Percentiles rank a stretch among this genome's conserved stretches.
phyloP scores from a whole-genome alignment of 1,139 yeast species.

The Pichiaceae sp. region DNA sequence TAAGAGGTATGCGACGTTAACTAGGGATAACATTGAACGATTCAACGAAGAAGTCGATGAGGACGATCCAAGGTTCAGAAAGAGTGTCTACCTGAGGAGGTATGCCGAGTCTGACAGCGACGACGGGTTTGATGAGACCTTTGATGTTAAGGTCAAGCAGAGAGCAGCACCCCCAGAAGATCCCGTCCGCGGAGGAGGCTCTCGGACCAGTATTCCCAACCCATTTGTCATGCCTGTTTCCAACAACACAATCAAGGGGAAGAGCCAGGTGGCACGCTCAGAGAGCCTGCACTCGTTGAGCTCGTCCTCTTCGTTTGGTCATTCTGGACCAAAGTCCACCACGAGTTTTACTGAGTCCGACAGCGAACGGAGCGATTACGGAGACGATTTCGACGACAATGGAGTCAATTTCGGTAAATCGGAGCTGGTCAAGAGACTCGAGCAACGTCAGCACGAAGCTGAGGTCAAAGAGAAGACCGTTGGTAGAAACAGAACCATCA shows the following conservation, averaged over 20 bases:
- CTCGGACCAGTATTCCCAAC: background rate
- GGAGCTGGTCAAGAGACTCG: slow-evolving; percentile 10
- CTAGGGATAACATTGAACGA: slow-evolving; percentile 12
- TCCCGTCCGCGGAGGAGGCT: background rate
- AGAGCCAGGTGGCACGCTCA: slow-evolving; percentile 7
- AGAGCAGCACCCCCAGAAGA: background rate
- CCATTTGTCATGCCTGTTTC: slow-evolving; percentile 9
- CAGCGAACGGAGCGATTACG: slow-evolving; percentile 24
- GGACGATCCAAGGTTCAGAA: background rate
- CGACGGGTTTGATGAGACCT: slow-evolving; percentile 3
- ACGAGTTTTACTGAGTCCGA: slow-evolving; percentile 19
- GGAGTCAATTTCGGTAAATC: slow-evolving; percentile 7
- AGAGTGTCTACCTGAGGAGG: slow-evolving; percentile 1
- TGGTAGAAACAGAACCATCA: slow-evolving; percentile 1
- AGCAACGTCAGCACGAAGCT: slow-evolving; percentile 12
- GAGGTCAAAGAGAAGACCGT: slow-evolving; percentile 7
- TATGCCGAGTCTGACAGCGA: slow-evolving; percentile 7
- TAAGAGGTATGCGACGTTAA: slow-evolving; percentile 10
- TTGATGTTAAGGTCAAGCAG: background rate
- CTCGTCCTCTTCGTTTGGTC: slow-evolving; percentile 13
- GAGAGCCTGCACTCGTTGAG: slow-evolving; percentile 18
- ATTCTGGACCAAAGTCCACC: slow-evolving; percentile 10
- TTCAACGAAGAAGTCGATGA: slow-evolving; percentile 5
- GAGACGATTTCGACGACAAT: slow-evolving; percentile 19
- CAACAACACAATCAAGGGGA: slow-evolving; percentile 7